A percentile compares a stretch with the other conserved stretches of the same genome.
These are phyloP conservation scores for Solioccasus polychromus DNA, from an alignment of 768 basidiomycete species.

Conservation along the genomic window DNA sequence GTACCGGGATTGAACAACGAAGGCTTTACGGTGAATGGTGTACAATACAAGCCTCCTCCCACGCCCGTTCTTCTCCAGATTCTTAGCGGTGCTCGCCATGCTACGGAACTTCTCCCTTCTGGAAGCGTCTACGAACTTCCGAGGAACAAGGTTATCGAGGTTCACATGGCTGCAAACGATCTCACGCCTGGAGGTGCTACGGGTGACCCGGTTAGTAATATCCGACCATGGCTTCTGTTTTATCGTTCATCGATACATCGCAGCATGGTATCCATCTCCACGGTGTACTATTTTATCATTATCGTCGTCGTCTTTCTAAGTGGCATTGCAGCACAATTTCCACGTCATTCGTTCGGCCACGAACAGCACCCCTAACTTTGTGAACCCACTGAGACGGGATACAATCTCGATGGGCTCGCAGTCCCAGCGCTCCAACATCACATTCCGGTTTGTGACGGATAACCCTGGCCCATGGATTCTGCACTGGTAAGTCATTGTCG, in stretches of 20 bases:
- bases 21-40: conserved; percentile 30
- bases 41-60: conserved; percentile 38
- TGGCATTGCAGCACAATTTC: conserved; percentile 34
- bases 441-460: conserved; percentile 59
- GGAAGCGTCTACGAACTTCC: conserved; percentile 49
- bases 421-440: conserved; percentile 40
- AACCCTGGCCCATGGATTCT: conserved; percentile 64
- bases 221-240: background rate
- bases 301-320: background rate
- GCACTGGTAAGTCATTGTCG: conserved; percentile 40
- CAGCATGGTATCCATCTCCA: conserved; percentile 42
- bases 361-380: conserved; percentile 32
- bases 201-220: conserved; percentile 37
- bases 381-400: conserved; percentile 37
- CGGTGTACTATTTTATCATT: conserved; percentile 22
- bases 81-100: conserved; percentile 46
- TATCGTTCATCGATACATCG: no score
- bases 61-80: conserved; percentile 58
- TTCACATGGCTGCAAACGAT: conserved; percentile 43
- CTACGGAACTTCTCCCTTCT: conserved; percentile 45
- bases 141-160: conserved; percentile 42
- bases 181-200: conserved; percentile 30
- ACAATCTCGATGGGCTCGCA: conserved; percentile 31
- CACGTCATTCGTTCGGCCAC: conserved; percentile 35
- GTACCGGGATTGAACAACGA: conserved; percentile 10